Evolutionary conservation across 192 early-diverging fungal genomes (phyloP), one percentile per base, ranked within the genome.

Genomic region (Backusella macrospora): DNA sequence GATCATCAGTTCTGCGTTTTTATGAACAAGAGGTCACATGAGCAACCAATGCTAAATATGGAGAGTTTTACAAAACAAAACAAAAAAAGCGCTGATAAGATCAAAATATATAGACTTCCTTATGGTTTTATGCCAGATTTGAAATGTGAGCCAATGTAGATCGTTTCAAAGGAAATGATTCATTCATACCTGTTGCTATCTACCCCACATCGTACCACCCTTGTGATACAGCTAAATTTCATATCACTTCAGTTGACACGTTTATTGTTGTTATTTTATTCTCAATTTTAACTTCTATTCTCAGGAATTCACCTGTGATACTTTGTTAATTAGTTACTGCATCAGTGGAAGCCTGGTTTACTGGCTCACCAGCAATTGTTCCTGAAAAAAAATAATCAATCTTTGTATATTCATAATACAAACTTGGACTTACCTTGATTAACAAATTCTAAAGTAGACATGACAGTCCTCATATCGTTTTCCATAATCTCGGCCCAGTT

Each of bases 401-500:
- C 34, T 8, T 62, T 21, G n/a, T 39, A n/a, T 40, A n/a, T 43
- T 43, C 4, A 13, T n/a, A 14, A 38, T 18, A 21, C 8, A 3
- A 5, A 65, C 6, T 66, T 8, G 13, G 29, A 47, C 47, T 47
- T 48, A 76, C 80, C 80, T 64, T 76, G 73, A 43, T 82, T 74
- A 18, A 78, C 80, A 69, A 70, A 71, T 66, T 94, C 92, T 1
- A 94, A 78, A 0, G 90, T 90, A 0, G 81, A 76, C 43, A 90
- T 90, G 0, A 93, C 87, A 46, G 91, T 89, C 62, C 83, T 81
- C 90, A 96, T 92, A 75, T 97, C 96, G 71, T 83, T 81, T 44
- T 96, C 93, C 39, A 97, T 94, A 16, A 92, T 90, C 29, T 88
- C 79, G 0, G 91, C 92, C 96, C 96, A 97, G 76, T 93, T 92